Percentiles rank a stretch among this genome's conserved stretches.
Conservation (phyloP, 768 basidiomycete genomes). For the Xerocomellus amylosporus region DNA sequence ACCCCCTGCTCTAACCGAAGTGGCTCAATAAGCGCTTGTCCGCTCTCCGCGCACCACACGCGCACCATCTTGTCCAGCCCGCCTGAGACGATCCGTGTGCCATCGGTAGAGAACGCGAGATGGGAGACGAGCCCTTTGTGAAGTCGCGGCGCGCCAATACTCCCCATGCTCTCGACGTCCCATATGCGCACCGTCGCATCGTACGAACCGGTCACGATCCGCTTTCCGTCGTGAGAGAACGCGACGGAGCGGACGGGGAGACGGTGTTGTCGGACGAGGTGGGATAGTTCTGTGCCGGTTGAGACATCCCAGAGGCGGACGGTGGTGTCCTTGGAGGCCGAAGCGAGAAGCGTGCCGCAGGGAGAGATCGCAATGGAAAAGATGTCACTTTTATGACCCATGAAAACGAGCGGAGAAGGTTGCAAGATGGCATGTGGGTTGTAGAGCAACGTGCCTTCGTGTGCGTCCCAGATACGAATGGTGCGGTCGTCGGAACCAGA, state of each 20-base stretch:
- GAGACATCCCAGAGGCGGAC: conserved; percentile 30
- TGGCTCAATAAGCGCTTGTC: conserved; percentile 19
- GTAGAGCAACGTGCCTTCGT: conserved; percentile 17
- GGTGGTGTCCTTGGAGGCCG: conserved; percentile 32
- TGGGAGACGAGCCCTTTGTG: conserved; percentile 30
- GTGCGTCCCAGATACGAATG: conserved; percentile 31
- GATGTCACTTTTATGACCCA: conserved; percentile 24
- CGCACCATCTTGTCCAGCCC: conserved; percentile 30
- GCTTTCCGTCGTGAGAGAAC: conserved; percentile 29
- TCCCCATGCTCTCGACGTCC: conserved; percentile 30
- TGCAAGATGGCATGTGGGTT: conserved; percentile 2
- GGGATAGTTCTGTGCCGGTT: conserved; percentile 18
- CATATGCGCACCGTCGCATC: conserved; percentile 32
- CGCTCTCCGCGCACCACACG: conserved; percentile 28
- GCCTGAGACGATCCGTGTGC: conserved; percentile 29
- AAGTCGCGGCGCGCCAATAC: conserved; percentile 21
- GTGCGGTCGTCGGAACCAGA: conserved; percentile 32
- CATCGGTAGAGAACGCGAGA: conserved; percentile 30
- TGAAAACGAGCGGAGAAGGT: conserved; percentile 15
- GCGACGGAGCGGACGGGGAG: conserved; percentile 23
- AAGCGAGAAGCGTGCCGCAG: conserved; percentile 27
- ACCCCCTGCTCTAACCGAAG: conserved; percentile 21
- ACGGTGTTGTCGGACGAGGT: conserved; percentile 30
- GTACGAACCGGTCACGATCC: conserved; percentile 26
- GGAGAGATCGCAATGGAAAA: conserved; percentile 32